A percentile compares a stretch with the other conserved stretches of the same genome.
Evolutionary conservation across 176 grass and related monocot species (phyloP).

Genomic region (Carex scoparia): DNA sequence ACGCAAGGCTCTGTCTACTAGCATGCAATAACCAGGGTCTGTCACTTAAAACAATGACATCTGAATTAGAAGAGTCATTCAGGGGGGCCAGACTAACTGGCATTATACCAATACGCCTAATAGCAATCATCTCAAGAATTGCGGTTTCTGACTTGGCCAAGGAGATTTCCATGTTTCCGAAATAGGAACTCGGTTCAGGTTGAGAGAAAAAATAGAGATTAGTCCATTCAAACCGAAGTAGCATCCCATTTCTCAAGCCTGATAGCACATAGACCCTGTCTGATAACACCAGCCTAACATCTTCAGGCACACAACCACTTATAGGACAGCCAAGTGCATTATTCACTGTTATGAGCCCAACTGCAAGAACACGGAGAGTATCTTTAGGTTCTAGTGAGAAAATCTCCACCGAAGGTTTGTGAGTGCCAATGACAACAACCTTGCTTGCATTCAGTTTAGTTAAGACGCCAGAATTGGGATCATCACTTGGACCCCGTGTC

Average conservation of each 20-base stretch:
- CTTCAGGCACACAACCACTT: slow-evolving; percentile 94
- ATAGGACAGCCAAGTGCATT: slow-evolving; percentile 75
- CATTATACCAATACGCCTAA: slow-evolving; percentile 88
- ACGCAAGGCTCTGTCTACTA: slow-evolving; percentile 81
- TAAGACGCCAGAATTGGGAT: slow-evolving; percentile 18
- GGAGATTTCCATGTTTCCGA: slow-evolving; percentile 21
- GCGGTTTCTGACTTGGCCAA: slow-evolving; percentile 23
- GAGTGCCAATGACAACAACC: slow-evolving; percentile 86
- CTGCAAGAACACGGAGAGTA: slow-evolving; percentile 48
- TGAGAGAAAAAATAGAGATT: slow-evolving; percentile 28
- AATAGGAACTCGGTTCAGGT: slow-evolving; percentile 26
- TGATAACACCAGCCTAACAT: slow-evolving; percentile 74
- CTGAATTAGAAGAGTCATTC: slow-evolving; percentile 65
- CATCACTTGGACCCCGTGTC: slow-evolving; percentile 25
- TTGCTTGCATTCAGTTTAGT: slow-evolving; percentile 46
- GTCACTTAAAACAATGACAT: slow-evolving; percentile 89
- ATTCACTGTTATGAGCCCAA: slow-evolving; percentile 62
- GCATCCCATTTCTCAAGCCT: slow-evolving; percentile 96
- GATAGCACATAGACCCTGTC: slow-evolving; percentile 76
- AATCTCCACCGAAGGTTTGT: slow-evolving; percentile 94
- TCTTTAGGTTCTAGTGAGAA: slow-evolving; percentile 64
- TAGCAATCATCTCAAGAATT: slow-evolving; percentile 69
- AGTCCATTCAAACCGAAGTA: slow-evolving; percentile 80
- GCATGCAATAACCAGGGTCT: slow-evolving; percentile 88
- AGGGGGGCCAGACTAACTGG: slow-evolving; percentile 70